Evolutionary conservation across 352 stramenopile genomes (phyloP).

Genomic region (Phytophthora fragariaefolia): DNA sequence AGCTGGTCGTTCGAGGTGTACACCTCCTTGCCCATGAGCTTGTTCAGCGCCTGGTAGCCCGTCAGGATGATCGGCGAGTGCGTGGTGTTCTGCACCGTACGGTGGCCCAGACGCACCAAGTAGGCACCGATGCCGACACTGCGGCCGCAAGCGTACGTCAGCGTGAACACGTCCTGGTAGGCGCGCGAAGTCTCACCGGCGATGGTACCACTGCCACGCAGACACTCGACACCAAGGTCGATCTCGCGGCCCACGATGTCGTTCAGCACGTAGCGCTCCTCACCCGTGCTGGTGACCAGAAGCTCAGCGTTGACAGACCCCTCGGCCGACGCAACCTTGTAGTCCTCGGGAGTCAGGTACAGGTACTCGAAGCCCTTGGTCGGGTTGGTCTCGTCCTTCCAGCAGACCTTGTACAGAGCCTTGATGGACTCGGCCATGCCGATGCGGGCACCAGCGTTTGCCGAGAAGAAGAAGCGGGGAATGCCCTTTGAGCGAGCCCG

Average conservation of each 20-base stretch:
- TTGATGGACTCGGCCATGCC: slow-evolving; percentile 99
- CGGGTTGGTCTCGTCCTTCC: slow-evolving; percentile 96
- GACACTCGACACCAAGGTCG: slow-evolving; percentile 99
- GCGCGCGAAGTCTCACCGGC: slow-evolving; percentile 98
- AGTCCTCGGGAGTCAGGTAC: slow-evolving; percentile 96
- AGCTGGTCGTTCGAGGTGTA: slow-evolving; percentile 99
- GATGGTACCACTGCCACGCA: slow-evolving; percentile 99
- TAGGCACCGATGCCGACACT: slow-evolving; percentile 99
- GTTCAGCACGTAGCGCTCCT: slow-evolving; percentile 94
- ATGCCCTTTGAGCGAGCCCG: slow-evolving; percentile 93
- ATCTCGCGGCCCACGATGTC: slow-evolving; percentile 98
- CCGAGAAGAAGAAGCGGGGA: slow-evolving; percentile 98
- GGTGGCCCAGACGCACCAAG: slow-evolving; percentile 98
- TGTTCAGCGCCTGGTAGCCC: slow-evolving; percentile 99
- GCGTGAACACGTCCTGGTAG: slow-evolving; percentile 99
- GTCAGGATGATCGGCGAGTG: slow-evolving; percentile 99
- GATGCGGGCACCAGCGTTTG: slow-evolving; percentile 99
- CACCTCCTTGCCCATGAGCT: slow-evolving; percentile 99
- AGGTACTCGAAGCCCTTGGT: slow-evolving; percentile 99
- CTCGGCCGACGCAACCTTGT: slow-evolving; percentile 92
- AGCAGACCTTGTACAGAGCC: slow-evolving; percentile 97
- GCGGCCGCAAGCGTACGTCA: slow-evolving; percentile 99
- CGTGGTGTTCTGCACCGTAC: slow-evolving; percentile 98
- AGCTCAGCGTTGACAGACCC: slow-evolving; percentile 90
- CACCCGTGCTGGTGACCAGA: slow-evolving; percentile 62